Base-by-base conservation (phyloP, 1,139 yeast genomes). In the Taiozyma sp. region DNA sequence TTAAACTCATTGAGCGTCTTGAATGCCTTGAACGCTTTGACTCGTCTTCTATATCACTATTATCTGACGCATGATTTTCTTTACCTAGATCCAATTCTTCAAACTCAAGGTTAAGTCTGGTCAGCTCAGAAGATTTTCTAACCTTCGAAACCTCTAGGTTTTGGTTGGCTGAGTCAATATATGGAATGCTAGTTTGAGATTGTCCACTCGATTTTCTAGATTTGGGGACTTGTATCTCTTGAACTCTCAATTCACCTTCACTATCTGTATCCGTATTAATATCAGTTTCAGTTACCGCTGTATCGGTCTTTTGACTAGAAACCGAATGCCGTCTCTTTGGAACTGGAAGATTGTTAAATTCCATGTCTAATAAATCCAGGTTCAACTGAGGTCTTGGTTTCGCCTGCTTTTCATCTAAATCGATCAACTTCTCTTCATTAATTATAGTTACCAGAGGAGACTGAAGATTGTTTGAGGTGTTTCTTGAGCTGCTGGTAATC, bases 31-130 rank as follows among this genome's bases (percentile, higher is more conserved):
- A 48, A 28, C 43, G 48, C 9, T 51, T 24, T 24, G 40, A 28
- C 3, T 22, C 43, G 12, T 45, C 44, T 32, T 47, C 36, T 30
- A 45, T 54, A 22, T 48, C 51, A 13, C 39, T 22, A 8, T 38
- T 5, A 38, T 22, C 27, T 19, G 23, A 14, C 16, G 24, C 5
- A 12, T 8, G 48, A n/a, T 27, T 38, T 39, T 50, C 51, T 12
- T 53, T 53, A 16, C 47, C 51, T 14, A 61, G 44, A 46, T 62
- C 59, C 42, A 62, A 42, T 40, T 62, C 65, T 45, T 61, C 56
- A 22, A 62, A 29, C 36, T 54, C 53, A 22, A 61, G 44, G 36
- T 57, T 55, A 10, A 59, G 40, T 10, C 60, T 47, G 28, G 54
- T 54, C 8, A 61, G 22, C 40, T 61, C 65, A 4, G 51, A 42